Evolutionary conservation across 257 asterid species (phyloP).

Genomic region (Prunella vulgaris): DNA sequence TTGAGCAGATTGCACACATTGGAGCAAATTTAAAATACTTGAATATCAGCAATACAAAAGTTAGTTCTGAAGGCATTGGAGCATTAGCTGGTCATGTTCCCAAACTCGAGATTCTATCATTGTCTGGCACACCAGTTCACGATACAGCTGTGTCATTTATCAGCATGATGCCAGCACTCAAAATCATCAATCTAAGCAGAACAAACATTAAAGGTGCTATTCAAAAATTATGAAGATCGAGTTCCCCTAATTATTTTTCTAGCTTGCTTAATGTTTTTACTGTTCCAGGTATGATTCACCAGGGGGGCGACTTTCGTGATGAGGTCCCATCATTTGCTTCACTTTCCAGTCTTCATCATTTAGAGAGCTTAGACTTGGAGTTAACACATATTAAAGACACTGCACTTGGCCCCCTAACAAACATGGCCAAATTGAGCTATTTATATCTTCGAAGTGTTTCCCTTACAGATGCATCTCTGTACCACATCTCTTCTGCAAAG

Average conservation of each 20-base stretch:
- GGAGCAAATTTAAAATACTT: conserved; percentile 58
- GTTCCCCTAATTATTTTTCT: not conserved
- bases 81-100: conserved; percentile 70
- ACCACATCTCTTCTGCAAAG: conserved; percentile 37
- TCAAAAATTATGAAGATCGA: not conserved
- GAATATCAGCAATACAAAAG: conserved; percentile 64
- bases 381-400: conserved; percentile 43
- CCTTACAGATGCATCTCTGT: conserved; percentile 60
- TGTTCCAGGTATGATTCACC: conserved; percentile 44
- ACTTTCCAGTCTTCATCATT: conserved; percentile 41
- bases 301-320: conserved; percentile 20
- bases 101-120: conserved; percentile 59
- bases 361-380: conserved; percentile 75
- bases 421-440: conserved; percentile 43
- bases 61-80: conserved; percentile 65
- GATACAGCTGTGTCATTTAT: conserved; percentile 58
- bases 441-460: conserved; percentile 48
- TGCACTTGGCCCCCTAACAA: conserved; percentile 51
- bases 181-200: conserved; percentile 50
- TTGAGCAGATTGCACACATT: conserved; percentile 43
- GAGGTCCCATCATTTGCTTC: conserved; percentile 46
- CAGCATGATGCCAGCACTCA: conserved; percentile 68
- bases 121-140: conserved; percentile 54
- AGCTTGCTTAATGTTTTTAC: conserved; percentile 10
- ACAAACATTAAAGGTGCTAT: conserved; percentile 69